Evolutionary conservation across 129 eudicot species (phyloP), one percentile per base, ranked within the genome.

Genomic region (Centrapalus pauciflorus): DNA sequence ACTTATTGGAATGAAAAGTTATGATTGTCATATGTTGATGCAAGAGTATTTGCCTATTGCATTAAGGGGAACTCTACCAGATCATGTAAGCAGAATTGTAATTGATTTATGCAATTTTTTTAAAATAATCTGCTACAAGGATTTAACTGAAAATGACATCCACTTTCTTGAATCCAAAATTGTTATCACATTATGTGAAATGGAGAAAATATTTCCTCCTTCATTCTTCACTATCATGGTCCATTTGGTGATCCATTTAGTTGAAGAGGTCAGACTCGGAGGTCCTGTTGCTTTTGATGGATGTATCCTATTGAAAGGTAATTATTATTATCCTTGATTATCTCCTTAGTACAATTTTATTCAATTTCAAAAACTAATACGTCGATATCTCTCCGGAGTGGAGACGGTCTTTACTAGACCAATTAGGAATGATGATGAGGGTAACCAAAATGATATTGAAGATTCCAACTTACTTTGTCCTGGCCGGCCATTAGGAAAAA

Each of bases 281-380:
- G 62, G 62, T 56, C 62, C 64, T 2, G 14, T 58, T 7, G 6
- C 41, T 30, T 58, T 58, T 28, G 64, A 9, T 58, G 46, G 64
- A 30, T 58, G 64, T 58, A 58, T 25, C 25, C 64, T 16, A 58
- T 58, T 29, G 45, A 58, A 33, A 58, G 64, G 64, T 58, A 29
- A 30, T n/a, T n/a, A n/a, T n/a, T n/a, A n/a, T n/a, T n/a, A n/a
- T n/a, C n/a, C n/a, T n/a, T n/a, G n/a, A n/a, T n/a, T n/a, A n/a
- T n/a, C n/a, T n/a, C n/a, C n/a, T n/a, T n/a, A n/a, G n/a, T n/a
- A n/a, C n/a, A n/a, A n/a, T n/a, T n/a, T n/a, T n/a, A n/a, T n/a
- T n/a, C n/a, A n/a, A n/a, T n/a, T n/a, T n/a, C n/a, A n/a, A n/a
- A n/a, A n/a, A n/a, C n/a, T n/a, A n/a, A n/a, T n/a, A n/a, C n/a